Conservation (phyloP, 2,329 filamentous ascomycete genomes). For the Nigrograna mackinnonii region DNA sequence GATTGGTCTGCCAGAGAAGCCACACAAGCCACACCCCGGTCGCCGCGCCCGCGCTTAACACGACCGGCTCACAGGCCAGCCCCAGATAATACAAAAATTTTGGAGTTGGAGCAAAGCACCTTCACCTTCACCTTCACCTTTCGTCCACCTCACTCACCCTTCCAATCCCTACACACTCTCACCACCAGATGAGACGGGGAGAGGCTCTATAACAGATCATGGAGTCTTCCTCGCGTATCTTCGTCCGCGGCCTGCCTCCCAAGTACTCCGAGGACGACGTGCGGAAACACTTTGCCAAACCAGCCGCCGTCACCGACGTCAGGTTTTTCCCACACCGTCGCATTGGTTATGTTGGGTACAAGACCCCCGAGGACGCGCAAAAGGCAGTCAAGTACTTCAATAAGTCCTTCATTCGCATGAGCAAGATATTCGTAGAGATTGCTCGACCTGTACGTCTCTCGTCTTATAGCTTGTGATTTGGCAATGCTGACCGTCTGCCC, state of each 20-base stretch:
- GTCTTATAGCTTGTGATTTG: background rate
- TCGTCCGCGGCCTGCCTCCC: constrained; percentile 76
- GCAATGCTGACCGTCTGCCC: constrained; percentile 40
- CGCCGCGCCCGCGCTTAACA: too few relatives aligned
- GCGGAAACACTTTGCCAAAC: constrained; percentile 82
- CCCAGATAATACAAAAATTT: too few relatives aligned
- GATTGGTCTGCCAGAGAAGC: too few relatives aligned
- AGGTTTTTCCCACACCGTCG: constrained; percentile 87
- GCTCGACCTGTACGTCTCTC: constrained; percentile 71
- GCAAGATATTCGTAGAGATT: constrained; percentile 86
- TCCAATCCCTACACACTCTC: too few relatives aligned
- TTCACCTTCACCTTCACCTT: too few relatives aligned
- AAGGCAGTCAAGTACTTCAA: constrained; percentile 94
- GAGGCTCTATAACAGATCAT: too few relatives aligned
- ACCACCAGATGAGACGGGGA: too few relatives aligned
- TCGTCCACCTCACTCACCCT: too few relatives aligned
- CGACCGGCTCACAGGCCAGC: too few relatives aligned
- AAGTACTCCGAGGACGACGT: constrained; percentile 84
- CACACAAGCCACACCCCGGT: too few relatives aligned
- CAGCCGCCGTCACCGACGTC: constrained; percentile 78
- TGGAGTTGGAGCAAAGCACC: too few relatives aligned
- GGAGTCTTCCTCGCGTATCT: constrained; percentile 79
- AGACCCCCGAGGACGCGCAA: constrained; percentile 75
- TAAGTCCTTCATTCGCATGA: constrained; percentile 93
- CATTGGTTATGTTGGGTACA: constrained; percentile 96